Evolutionary conservation across 2,329 filamentous ascomycete species (phyloP), one percentile per base, ranked within the genome.

Genomic region (Clonostachys byssicola): DNA sequence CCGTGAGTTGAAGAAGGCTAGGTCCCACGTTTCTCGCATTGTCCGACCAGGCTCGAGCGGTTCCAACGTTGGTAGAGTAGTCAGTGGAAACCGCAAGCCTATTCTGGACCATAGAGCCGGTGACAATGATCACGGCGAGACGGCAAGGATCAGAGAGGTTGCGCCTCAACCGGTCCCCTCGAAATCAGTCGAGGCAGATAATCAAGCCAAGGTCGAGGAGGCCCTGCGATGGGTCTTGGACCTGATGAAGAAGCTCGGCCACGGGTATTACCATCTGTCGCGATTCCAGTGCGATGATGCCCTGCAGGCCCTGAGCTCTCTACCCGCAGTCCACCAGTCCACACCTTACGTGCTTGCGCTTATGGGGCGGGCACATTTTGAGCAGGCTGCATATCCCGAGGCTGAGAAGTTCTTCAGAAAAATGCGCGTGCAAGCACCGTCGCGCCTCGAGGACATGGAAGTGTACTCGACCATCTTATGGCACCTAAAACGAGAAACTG

Each of bases 391-490:
- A 54, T 96, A 97, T 61, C 73, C 75, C 3, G 89, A 96, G 52
- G 90, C 94, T 4, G 92, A 96, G 62, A 89, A 88, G 53, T 88
- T 85, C 58, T 99, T 96, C 64, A 78, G 83, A 49, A 83, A 85
- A 47, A 81, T 99, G 54, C 85, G 90, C 44, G 80, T 86, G 34
- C 76, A 94, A 55, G 85, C 89, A 12, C 92, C 92, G 1, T 88
- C 89, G 2, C 83, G 89, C 5, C 76, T 95, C 41, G 88, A 95
- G 61, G 92, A 96, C 60, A 96, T 97, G 92, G 94, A 99, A 62
- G 85, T 97, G 35, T 99, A 96, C 68, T 97, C 92, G 13, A 99
- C 94, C 1, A 86, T 95, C n/a, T 77, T 99, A n/a, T 99, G 95
- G 94, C 92, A 96, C 65, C 72, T 96, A 52, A 96, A 95, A 66